Conservation (phyloP, 2,329 filamentous ascomycete species). For the Cucurbitaria berberidis region DNA sequence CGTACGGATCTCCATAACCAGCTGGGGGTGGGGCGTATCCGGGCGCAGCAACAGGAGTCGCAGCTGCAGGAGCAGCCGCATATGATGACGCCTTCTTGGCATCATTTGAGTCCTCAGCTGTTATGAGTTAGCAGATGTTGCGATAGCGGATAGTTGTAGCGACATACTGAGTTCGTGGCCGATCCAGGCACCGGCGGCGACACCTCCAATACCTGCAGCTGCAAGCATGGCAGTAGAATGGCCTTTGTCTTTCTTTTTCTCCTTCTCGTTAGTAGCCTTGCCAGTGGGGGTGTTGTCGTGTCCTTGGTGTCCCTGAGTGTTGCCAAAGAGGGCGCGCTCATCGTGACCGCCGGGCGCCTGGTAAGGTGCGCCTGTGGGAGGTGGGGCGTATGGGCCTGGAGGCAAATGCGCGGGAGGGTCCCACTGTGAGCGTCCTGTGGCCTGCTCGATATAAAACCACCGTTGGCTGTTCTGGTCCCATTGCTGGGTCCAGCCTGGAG, state of each 20-base stretch:
- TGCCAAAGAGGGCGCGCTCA: slow-evolving; percentile 38
- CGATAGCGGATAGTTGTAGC: not conserved
- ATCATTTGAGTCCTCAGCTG: slow-evolving; percentile 44
- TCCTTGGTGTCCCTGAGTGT: slow-evolving; percentile 33
- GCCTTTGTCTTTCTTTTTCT: slow-evolving; percentile 52
- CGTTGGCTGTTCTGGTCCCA: slow-evolving; percentile 67
- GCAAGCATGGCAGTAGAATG: slow-evolving; percentile 57
- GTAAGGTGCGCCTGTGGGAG: slow-evolving; percentile 35
- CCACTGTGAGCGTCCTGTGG: slow-evolving; percentile 69
- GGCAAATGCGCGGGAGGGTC: slow-evolving; percentile 58
- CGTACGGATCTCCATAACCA: slow-evolving; percentile 20
- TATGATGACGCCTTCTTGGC: slow-evolving; percentile 27
- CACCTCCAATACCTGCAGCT: slow-evolving; percentile 63
- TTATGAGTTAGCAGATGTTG: slow-evolving; percentile 11
- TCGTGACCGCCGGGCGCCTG: slow-evolving; percentile 29
- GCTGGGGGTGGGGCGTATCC: slow-evolving; percentile 17
- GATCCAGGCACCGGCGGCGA: slow-evolving; percentile 65
- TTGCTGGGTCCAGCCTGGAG: slow-evolving; percentile 65
- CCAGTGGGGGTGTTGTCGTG: slow-evolving; percentile 33
- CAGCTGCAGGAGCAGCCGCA: slow-evolving; percentile 20
- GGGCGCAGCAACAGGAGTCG: slow-evolving; percentile 20
- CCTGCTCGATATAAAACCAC: slow-evolving; percentile 69
- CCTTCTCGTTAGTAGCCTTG: slow-evolving; percentile 31
- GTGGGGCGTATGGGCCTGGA: slow-evolving; percentile 43
- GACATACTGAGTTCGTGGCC: slow-evolving; percentile 62